Evolutionary conservation across 768 basidiomycete genomes (phyloP).

Genomic region (Amanita rimosa): DNA sequence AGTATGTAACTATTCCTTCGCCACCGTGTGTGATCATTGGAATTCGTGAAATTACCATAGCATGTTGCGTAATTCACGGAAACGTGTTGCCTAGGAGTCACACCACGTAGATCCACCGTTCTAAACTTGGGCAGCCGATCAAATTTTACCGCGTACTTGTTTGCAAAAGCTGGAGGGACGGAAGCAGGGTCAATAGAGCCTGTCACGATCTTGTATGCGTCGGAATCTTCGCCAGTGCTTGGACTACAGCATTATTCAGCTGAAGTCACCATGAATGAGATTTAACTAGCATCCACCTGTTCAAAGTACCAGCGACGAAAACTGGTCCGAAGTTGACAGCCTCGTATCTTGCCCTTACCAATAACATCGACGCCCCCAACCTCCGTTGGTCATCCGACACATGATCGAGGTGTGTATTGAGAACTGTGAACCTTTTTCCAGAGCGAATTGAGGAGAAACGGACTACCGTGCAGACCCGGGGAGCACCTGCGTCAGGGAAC

Average conservation of each 20-base stretch:
- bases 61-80: conserved; percentile 39
- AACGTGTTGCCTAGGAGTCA: conserved; percentile 28
- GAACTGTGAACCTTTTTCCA: conserved; percentile 22
- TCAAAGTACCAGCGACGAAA: conserved; percentile 43
- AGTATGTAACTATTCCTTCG: conserved; percentile 41
- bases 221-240: conserved; percentile 28
- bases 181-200: conserved; percentile 27
- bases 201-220: conserved; percentile 40
- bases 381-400: conserved; percentile 38
- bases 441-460: conserved; percentile 20
- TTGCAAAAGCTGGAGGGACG: conserved; percentile 30
- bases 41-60: conserved; percentile 34
- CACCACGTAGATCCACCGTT: conserved; percentile 31
- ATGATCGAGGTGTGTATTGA: conserved; percentile 48
- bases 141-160: conserved; percentile 23
- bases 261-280: neutral
- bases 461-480: conserved; percentile 34
- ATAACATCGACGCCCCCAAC: conserved; percentile 41
- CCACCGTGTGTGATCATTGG: conserved; percentile 23
- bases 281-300: conserved; percentile 21
- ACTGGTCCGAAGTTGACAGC: conserved; percentile 29
- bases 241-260: too few species aligned
- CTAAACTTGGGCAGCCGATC: conserved; percentile 22
- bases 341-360: conserved; percentile 38
- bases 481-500: conserved; percentile 37